These are phyloP conservation scores for Fusarium tricinctum DNA, from an alignment of 2,329 filamentous ascomycete species.

Conservation along the genomic window DNA sequence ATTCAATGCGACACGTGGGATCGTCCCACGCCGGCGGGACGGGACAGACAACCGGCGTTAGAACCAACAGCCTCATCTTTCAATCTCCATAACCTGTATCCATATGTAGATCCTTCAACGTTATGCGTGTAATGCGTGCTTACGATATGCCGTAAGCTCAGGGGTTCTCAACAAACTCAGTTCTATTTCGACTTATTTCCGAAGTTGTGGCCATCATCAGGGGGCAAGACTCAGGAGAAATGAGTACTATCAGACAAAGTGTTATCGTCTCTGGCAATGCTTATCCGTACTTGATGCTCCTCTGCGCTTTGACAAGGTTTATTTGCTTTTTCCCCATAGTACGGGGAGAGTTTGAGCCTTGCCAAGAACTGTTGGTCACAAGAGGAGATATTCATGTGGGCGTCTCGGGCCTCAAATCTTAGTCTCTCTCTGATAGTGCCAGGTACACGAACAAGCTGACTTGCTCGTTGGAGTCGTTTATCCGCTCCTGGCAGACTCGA, in stretches of 20 bases:
- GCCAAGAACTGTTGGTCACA: conserved; percentile 32
- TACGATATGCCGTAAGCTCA: conserved; percentile 12
- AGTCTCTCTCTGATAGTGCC: conserved; percentile 3
- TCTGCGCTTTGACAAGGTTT: conserved; percentile 18
- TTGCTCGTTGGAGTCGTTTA: conserved; percentile 10
- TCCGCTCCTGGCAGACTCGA: background rate
- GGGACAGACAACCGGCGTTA: conserved; percentile 20
- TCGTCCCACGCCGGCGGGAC: conserved; percentile 37
- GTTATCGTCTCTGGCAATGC: background rate
- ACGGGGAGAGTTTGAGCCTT: conserved; percentile 8
- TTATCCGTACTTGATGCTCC: background rate
- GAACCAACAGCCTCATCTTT: conserved; percentile 29
- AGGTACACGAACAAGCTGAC: conserved; percentile 13
- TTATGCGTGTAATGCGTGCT: background rate
- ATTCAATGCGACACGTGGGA: conserved; percentile 35
- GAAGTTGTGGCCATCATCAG: background rate
- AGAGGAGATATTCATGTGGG: conserved; percentile 28
- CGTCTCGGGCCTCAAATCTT: conserved; percentile 34
- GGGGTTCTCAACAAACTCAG: conserved; percentile 8
- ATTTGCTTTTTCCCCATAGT: conserved; percentile 16
- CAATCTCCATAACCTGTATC: background rate
- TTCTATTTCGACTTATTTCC: conserved; percentile 10
- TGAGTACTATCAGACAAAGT: no score
- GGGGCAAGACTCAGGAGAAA: background rate
- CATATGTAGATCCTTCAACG: background rate